phyloP scores from a whole-genome alignment of 805 yeast species.

The Candida sonorensis region DNA sequence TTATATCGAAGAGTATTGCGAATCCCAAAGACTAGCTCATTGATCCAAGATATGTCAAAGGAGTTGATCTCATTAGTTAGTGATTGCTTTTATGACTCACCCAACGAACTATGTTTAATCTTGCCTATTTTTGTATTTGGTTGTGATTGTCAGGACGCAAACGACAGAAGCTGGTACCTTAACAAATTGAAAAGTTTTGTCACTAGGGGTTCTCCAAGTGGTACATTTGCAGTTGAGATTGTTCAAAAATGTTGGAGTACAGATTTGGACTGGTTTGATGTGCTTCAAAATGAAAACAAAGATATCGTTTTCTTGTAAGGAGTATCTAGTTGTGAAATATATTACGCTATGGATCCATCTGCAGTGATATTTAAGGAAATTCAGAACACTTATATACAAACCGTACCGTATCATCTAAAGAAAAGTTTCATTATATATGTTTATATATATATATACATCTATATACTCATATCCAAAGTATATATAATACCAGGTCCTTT shows the following conservation, averaged over 20 bases:
- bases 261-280: constrained; percentile 45
- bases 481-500: too few relatives aligned
- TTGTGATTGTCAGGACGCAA: constrained; percentile 42
- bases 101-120: constrained; percentile 49
- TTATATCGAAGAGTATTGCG: constrained; percentile 48
- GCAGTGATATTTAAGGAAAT: too few relatives aligned
- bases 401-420: too few relatives aligned
- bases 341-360: too few relatives aligned
- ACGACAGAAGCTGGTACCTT: constrained; percentile 30
- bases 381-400: background rate
- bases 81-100: constrained; percentile 34
- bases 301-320: constrained; percentile 40
- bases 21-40: constrained; percentile 36
- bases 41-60: constrained; percentile 42
- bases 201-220: constrained; percentile 33
- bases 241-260: constrained; percentile 50
- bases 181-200: constrained; percentile 35
- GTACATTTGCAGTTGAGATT: constrained; percentile 27
- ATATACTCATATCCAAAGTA: too few relatives aligned
- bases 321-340: too few relatives aligned
- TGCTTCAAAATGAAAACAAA: constrained; percentile 34
- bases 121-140: constrained; percentile 54
- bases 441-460: too few relatives aligned
- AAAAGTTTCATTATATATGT: too few relatives aligned
- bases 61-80: constrained; percentile 33